phyloP scores from a whole-genome alignment of 768 basidiomycete genomes.

The Pleurotus salmoneostramineus region DNA sequence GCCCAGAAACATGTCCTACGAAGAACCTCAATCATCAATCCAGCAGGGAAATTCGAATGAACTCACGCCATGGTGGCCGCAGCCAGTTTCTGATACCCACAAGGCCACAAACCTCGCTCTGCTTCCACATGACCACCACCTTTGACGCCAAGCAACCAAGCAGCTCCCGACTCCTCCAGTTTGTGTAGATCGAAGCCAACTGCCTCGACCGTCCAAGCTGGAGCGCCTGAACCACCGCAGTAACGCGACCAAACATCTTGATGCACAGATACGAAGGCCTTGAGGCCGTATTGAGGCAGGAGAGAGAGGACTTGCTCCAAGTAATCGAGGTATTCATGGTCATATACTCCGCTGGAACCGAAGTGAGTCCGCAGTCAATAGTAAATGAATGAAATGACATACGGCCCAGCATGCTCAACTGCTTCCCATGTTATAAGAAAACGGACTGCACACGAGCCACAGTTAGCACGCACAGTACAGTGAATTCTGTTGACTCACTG shows the following conservation, averaged over 20 bases:
- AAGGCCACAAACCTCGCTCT: slow-evolving; percentile 88
- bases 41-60: not conserved
- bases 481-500: slow-evolving; percentile 41
- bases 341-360: slow-evolving; percentile 71
- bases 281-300: slow-evolving; percentile 68
- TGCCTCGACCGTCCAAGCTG: slow-evolving; percentile 89
- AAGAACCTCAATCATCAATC: not conserved
- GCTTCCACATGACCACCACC: slow-evolving; percentile 72
- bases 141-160: slow-evolving; percentile 80
- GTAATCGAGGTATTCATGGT: slow-evolving; percentile 79
- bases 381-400: slow-evolving; percentile 28
- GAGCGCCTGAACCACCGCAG: slow-evolving; percentile 92
- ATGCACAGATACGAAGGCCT: slow-evolving; percentile 78
- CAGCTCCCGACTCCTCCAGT: slow-evolving; percentile 80
- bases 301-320: slow-evolving; percentile 64
- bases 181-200: slow-evolving; percentile 82
- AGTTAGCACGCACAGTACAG: not conserved
- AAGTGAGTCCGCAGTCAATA: slow-evolving; percentile 4
- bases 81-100: slow-evolving; percentile 91
- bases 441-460: slow-evolving; percentile 50
- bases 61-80: slow-evolving; percentile 89
- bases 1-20: slow-evolving; percentile 90
- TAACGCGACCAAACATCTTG: slow-evolving; percentile 98
- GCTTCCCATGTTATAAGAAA: slow-evolving; percentile 98
- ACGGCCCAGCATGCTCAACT: slow-evolving; percentile 91